Evolutionary conservation across 306 rosid species (phyloP), one percentile per base, ranked within the genome.

Genomic region (Erythrophleum fordii): DNA sequence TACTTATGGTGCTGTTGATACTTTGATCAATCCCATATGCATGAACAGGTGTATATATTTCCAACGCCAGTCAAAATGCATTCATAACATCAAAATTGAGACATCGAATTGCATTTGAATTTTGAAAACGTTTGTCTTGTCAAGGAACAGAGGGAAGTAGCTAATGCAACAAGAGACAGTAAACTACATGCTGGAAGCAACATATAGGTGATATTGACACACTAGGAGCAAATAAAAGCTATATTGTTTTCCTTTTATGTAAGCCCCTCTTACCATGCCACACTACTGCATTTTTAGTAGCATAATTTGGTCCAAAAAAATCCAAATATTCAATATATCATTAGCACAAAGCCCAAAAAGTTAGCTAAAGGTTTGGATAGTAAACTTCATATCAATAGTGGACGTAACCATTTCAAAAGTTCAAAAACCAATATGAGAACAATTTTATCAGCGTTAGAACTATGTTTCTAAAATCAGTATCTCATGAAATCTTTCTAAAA

Each of bases 401-500:
- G 22, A 22, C 12, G 18, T 5, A 62, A 7, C 37, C 7, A 62
- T 34, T 16, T 17, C 20, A 23, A 8, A 49, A 23, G 18, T 22
- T 25, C 8, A 37, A 23, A 9, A 52, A 35, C 41, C 69, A 23
- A 41, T 16, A 39, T 4, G 29, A 42, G 26, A 13, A 52, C 49
- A 77, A 44, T 49, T 22, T 31, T 4, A 64, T 62, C 34, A 52
- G 65, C 65, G 4, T 6, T 6, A 20, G 2, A 28, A 46, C 12
- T 16, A 49, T 42, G 23, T 18, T 45, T 29, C 20, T 22, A 60
- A 79, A 5, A 42, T 62, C 29, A 80, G 35, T 6, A 39, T 12
- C 56, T 42, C 41, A 14, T 26, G 46, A 80, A 25, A 13, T 31
- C 68, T 35, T 51, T 45, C 69, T n/a, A 45, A 58, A 58, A 70